Base-by-base conservation (phyloP, 208 protist species). In the Acanthamoeba castellanii region DNA sequence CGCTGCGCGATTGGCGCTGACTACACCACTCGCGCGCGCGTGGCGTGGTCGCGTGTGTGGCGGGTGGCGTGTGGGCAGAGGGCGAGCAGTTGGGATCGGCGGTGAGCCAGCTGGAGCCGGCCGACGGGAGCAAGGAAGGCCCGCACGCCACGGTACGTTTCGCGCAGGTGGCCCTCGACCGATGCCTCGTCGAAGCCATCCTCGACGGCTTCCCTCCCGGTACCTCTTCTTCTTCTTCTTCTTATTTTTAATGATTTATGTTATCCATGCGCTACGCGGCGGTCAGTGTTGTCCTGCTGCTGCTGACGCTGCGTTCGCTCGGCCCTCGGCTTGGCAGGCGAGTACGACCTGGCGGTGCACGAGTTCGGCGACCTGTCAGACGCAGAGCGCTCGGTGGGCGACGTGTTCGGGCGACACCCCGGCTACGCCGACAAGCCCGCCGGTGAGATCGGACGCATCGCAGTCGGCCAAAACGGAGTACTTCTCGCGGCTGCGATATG, bases 71-170 rank as follows among this genome's bases (percentile, higher is more conserved):
- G 34, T n/a, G 45, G 9, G 78, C 78, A 87, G 78, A 87, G 50
- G 78, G 78, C 25, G 50, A 87, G 78, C 78, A 87, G 50, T n/a
- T 64, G 16, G 78, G 78, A 22, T 57, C 78, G 22, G 78, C 78
- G 16, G 78, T 87, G 50, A 61, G 78, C 50, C 78, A 87, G 78
- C 78, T 87, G 11, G 78, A 87, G 30, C 78, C 78, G 42, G 52
- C 52, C 50, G 50, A 87, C 22, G 78, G 78, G 3, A 32, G 78
- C 20, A 55, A 61, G 47, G 72, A 81, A 7, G 78, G 78, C 5
- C 78, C 78, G 13, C 78, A 87, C 42, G 78, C 50, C 50, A 87
- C 78, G 27, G 78, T 87, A 20, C 78, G 78, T 20, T 61, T 87
- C 52, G 78, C 78, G 16, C 78, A 87, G 78, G n/a, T 87, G 0